Evolutionary conservation across 305 asterid species (phyloP), one percentile per base, ranked within the genome.

Genomic region (Lippia alba): DNA sequence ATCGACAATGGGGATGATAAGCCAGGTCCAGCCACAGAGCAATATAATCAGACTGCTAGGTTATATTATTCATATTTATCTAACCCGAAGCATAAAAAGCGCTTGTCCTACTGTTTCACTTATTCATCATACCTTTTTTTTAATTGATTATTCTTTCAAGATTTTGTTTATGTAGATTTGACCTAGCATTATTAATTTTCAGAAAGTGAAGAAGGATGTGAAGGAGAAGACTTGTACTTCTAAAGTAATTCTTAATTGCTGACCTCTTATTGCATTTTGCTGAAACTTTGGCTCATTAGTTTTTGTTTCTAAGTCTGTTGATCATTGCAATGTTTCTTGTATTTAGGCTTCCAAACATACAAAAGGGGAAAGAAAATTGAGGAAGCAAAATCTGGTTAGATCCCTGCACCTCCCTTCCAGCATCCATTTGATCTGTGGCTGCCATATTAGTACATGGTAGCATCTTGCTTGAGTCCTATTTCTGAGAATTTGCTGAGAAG

Each of bases 311-410:
- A n/a, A 58, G 59, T 63, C 56, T 50, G 32, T 55, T 46, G 48
- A 18, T 68, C 74, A 16, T 76, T 64, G 18, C 30, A 18, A 57
- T 66, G 74, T 17, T 66, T 61, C 33, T 66, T 58, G 7, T 61
- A 19, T 67, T 62, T 76, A 85, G 89, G 75, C 48, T 54, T 51
- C 80, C n/a, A 67, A 69, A 55, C 71, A 67, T 70, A 69, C 44
- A 48, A 69, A 74, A 57, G 76, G 76, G 71, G 81, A 76, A 61
- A 80, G 72, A 65, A 69, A 56, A 64, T 15, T 17, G 71, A 75
- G 75, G 80, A 67, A 67, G 69, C 65, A 79, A 72, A 73, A 54
- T 54, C 80, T 64, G 86, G 83, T 83, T 59, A 61, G 71, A 41
- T 65, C 39, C 61, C 14, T 8, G 12, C 12, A 65, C 39, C 33